Conservation (phyloP, 345 rosid species). For the Psidium friedrichsthalianum region DNA sequence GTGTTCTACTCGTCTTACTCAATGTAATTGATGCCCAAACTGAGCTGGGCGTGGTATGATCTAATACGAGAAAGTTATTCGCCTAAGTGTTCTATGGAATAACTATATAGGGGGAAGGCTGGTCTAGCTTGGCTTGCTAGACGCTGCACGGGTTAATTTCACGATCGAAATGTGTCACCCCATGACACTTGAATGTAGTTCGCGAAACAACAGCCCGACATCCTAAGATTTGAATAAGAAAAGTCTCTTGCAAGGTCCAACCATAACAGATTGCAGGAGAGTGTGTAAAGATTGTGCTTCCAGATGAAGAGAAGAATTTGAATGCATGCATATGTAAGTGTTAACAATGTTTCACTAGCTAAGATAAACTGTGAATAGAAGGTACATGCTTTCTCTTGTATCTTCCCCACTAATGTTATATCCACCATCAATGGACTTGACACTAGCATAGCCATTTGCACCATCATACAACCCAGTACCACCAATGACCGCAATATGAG, state of each 20-base stretch:
- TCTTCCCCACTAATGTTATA: neutral
- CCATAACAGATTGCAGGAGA: neutral
- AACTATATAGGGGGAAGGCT: too few species aligned
- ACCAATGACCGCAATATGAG: slow-evolving; percentile 45
- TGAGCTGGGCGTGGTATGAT: too few species aligned
- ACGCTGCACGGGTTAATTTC: too few species aligned
- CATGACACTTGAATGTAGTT: neutral
- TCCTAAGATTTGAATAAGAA: neutral
- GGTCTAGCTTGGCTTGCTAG: too few species aligned
- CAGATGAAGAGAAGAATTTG: neutral
- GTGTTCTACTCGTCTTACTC: too few species aligned
- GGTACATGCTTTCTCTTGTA: neutral
- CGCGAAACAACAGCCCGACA: neutral
- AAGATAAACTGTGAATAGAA: slow-evolving; percentile 28
- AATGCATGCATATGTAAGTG: neutral
- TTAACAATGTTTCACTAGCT: slow-evolving; percentile 3
- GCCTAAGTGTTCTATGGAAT: too few species aligned
- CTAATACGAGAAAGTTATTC: too few species aligned
- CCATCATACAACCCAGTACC: slow-evolving; percentile 30
- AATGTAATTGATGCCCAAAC: too few species aligned
- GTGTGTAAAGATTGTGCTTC: neutral
- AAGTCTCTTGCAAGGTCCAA: neutral
- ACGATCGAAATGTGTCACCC: too few species aligned
- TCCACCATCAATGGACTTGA: slow-evolving; percentile 11
- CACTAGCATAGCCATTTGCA: slow-evolving; percentile 44